A percentile compares a stretch with the other conserved stretches of the same genome.
These are phyloP conservation scores for Singerocomus rubriflavus DNA, from an alignment of 1,284 basidiomycete genomes.

Conservation along the genomic window DNA sequence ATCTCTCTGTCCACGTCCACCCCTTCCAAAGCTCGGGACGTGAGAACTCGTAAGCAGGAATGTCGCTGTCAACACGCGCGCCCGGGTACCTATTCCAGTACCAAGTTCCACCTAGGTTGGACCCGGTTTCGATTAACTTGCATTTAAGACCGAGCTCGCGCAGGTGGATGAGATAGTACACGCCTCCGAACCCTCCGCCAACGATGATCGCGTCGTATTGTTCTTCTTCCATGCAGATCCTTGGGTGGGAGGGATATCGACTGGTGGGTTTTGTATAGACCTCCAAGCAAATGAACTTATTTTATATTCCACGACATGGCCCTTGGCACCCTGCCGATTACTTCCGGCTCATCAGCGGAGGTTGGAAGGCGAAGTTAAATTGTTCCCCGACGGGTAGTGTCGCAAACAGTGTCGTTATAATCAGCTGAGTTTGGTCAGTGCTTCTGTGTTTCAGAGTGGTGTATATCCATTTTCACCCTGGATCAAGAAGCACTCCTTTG, in stretches of 20 bases:
- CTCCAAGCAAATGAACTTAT: too few species aligned
- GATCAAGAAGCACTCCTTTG: too few species aligned
- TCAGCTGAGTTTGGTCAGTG: too few species aligned
- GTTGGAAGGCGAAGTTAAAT: too few species aligned
- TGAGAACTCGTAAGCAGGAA: constrained; percentile 20
- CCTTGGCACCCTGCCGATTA: too few species aligned
- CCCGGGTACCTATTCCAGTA: constrained; percentile 22
- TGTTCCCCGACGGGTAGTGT: too few species aligned
- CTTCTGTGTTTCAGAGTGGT: too few species aligned
- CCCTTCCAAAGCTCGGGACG: constrained; percentile 16
- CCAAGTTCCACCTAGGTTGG: constrained; percentile 19
- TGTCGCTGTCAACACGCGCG: constrained; percentile 17
- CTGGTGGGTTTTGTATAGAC: background rate
- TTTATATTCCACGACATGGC: background rate
- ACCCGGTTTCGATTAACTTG: constrained; percentile 19
- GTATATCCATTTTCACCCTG: too few species aligned
- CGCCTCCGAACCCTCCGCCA: constrained; percentile 18
- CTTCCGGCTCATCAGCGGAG: too few species aligned
- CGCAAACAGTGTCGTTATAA: too few species aligned
- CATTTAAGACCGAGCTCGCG: constrained; percentile 13
- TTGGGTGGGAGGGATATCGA: background rate
- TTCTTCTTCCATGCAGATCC: constrained; percentile 10
- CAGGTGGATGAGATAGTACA: constrained; percentile 17
- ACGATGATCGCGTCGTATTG: constrained; percentile 18
- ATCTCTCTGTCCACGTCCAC: constrained; percentile 24